Evolutionary conservation across 2,329 filamentous ascomycete genomes (phyloP).

Genomic region (Aspergillus melleus): DNA sequence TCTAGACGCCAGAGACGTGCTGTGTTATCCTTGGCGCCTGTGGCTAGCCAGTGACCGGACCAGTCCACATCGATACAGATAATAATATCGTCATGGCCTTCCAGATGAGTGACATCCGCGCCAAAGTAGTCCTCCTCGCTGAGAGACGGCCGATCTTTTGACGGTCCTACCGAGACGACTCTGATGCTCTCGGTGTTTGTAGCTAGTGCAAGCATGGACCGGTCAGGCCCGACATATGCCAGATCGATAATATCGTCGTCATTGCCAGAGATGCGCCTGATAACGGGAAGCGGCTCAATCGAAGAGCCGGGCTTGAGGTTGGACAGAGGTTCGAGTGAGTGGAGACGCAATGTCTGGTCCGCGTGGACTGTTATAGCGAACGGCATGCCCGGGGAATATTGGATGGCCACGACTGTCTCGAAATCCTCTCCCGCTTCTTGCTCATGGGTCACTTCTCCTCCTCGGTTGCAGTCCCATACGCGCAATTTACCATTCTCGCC

Average conservation of each 20-base stretch:
- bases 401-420: conserved; percentile 69
- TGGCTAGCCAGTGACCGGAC: conserved; percentile 96
- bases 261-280: conserved; percentile 86
- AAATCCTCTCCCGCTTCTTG: conserved; percentile 63
- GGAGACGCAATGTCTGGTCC: conserved; percentile 82
- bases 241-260: conserved; percentile 98
- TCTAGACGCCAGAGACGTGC: conserved; percentile 89
- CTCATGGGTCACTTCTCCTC: conserved; percentile 75
- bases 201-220: conserved; percentile 80
- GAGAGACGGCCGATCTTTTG: conserved; percentile 32
- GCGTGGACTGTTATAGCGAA: conserved; percentile 81
- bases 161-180: conserved; percentile 68
- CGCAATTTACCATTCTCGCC: conserved; percentile 81
- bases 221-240: conserved; percentile 77
- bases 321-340: conserved; percentile 52
- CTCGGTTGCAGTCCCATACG: conserved; percentile 77
- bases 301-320: conserved; percentile 41
- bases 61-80: conserved; percentile 93
- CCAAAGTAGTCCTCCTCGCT: conserved; percentile 69
- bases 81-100: conserved; percentile 92
- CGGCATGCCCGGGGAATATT: conserved; percentile 65
- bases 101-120: conserved; percentile 80
- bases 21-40: conserved; percentile 94
- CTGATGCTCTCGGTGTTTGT: conserved; percentile 94
- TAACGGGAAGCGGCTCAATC: conserved; percentile 60